Conservation (phyloP, 768 basidiomycete species). For the Leucocoprinus birnbaumii region DNA sequence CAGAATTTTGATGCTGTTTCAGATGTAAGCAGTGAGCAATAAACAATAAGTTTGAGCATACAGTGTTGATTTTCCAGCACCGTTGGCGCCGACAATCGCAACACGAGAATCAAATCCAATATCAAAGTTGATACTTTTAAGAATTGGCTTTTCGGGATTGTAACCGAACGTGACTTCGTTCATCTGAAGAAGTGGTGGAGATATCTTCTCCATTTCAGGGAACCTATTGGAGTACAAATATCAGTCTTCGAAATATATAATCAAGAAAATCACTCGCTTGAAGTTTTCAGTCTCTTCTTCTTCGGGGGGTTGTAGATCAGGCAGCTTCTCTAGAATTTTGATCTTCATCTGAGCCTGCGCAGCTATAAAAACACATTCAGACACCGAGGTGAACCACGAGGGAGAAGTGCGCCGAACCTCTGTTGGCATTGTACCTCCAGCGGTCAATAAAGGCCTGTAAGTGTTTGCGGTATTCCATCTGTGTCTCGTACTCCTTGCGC, state of each 20-base stretch:
- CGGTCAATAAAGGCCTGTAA: slow-evolving; percentile 97
- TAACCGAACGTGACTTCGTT: slow-evolving; percentile 92
- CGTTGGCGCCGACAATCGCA: slow-evolving; percentile 93
- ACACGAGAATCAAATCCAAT: slow-evolving; percentile 93
- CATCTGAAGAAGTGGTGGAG: slow-evolving; percentile 91
- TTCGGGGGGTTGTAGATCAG: slow-evolving; percentile 91
- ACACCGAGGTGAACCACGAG: background rate
- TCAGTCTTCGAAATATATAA: background rate
- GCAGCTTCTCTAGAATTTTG: slow-evolving; percentile 80
- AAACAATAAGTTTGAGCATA: slow-evolving; percentile 28
- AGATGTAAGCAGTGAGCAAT: slow-evolving; percentile 1
- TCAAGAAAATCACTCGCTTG: slow-evolving; percentile 44
- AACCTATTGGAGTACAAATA: slow-evolving; percentile 45
- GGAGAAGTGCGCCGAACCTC: slow-evolving; percentile 44
- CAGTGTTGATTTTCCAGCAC: slow-evolving; percentile 96
- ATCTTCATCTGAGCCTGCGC: slow-evolving; percentile 84
- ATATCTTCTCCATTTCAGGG: slow-evolving; percentile 96
- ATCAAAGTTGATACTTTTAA: slow-evolving; percentile 83
- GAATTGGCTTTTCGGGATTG: slow-evolving; percentile 65
- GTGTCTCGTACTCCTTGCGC: slow-evolving; percentile 93
- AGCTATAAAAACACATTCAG: slow-evolving; percentile 39
- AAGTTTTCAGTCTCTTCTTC: slow-evolving; percentile 91
- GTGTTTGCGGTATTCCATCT: slow-evolving; percentile 93
- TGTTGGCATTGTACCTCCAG: slow-evolving; percentile 97
- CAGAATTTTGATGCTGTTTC: slow-evolving; percentile 80